These are phyloP conservation scores for Hypomontagnella monticulosa DNA, from an alignment of 495 filamentous ascomycete genomes.

Conservation along the genomic window DNA sequence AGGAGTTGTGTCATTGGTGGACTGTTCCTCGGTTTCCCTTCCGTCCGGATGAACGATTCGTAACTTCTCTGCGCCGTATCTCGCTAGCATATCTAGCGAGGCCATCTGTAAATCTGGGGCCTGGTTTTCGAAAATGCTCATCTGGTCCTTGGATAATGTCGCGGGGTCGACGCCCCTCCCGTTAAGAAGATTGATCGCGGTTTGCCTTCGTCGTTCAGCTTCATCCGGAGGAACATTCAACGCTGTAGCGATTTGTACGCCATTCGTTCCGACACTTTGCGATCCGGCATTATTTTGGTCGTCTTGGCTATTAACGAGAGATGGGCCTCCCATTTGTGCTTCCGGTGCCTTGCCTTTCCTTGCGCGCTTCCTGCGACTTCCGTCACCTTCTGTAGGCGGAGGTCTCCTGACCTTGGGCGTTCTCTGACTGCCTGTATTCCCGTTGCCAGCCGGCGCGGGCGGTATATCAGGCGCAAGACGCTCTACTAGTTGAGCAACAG, in stretches of 20 bases:
- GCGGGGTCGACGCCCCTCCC: constrained; percentile 50
- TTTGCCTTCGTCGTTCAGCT: constrained; percentile 51
- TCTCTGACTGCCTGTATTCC: constrained; percentile 27
- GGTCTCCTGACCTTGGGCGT: constrained; percentile 40
- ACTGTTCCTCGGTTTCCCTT: constrained; percentile 28
- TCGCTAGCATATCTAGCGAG: constrained; percentile 56
- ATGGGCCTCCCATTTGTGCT: constrained; percentile 28
- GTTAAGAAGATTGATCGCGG: constrained; percentile 52
- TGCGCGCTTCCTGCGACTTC: constrained; percentile 40
- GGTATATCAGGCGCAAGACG: constrained; percentile 48
- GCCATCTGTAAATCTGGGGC: constrained; percentile 55
- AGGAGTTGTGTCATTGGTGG: constrained; percentile 18
- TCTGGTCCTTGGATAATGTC: constrained; percentile 58
- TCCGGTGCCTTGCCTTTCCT: constrained; percentile 41
- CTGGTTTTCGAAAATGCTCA: constrained; percentile 62
- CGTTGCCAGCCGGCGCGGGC: constrained; percentile 16
- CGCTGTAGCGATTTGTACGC: constrained; percentile 31
- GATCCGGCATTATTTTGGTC: constrained; percentile 18
- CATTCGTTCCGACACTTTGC: constrained; percentile 1
- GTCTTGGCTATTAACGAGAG: constrained; percentile 6
- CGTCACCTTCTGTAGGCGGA: constrained; percentile 35
- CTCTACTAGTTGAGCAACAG: constrained; percentile 54
- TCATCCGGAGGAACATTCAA: constrained; percentile 56
- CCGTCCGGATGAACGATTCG: constrained; percentile 57
- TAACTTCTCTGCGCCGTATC: constrained; percentile 56